Base-by-base conservation (phyloP, 148 eudicot species). In the Diospyros lotus region DNA sequence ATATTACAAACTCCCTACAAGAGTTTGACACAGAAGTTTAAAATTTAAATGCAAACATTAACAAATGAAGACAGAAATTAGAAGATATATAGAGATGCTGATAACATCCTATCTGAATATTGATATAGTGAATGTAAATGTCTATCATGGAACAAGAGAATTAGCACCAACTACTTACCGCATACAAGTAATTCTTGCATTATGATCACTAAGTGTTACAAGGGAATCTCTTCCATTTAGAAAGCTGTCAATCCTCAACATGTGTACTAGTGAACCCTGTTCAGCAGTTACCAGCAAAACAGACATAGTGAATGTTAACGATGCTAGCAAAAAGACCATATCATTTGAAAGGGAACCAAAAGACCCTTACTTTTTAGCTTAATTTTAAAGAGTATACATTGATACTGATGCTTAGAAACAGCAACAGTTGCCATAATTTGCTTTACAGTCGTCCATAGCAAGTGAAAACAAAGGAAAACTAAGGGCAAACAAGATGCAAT, bases 161-260 rank as follows among this genome's bases (percentile, higher is more conserved):
- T 73, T 7, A 63, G 44, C 15, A 17, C 55, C 42, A 63, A 62
- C 48, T 11, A 55, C 84, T 73, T 79, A 92, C 97, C 94, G 84
- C 89, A 90, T 87, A 78, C 90, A 90, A 44, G 94, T 92, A 73
- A 92, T 80, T 79, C 85, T 88, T 65, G 94, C 91, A 71, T 71
- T 81, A 71, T 90, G 97, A 80, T 75, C 90, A 62, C 78, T 80
- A 44, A 84, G 72, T 6, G 84, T 63, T 28, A 71, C 72, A 39
- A 82, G 71, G 55, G 77, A 76, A 58, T 71, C 76, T 58, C 51
- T 63, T 67, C 82, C 86, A 46, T 73, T 58, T 1, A 82, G 40
- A 65, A 82, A 74, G 64, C 72, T 63, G 68, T 82, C 83, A 64
- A 81, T 84, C 75, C 75, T 75, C 79, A 81, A 12, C 44, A 77